Evolutionary conservation across 108 stramenopile species (phyloP), one percentile per base, ranked within the genome.

Genomic region (Stephanodiscus minutulus): DNA sequence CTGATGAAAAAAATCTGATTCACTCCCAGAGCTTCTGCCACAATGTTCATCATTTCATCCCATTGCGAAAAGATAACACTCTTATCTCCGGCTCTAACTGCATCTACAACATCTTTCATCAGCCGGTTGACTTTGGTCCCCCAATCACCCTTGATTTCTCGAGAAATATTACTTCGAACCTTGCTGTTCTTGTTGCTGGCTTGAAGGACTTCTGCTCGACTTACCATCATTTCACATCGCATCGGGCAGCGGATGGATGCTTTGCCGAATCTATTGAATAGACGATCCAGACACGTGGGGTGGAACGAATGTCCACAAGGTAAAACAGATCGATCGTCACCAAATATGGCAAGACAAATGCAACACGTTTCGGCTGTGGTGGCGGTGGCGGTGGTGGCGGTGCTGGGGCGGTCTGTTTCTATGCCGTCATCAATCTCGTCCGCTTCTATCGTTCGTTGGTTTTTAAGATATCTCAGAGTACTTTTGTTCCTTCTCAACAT

Each of bases 21-120:
- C 39, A n/a, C 68, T 24, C 18, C 25, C 10, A 94, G 52, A 4
- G 86, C 90, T 57, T 72, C 37, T 43, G 86, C 81, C n/a, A 92
- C 85, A 68, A 96, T 83, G 44, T 84, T 83, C n/a, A 94, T 77
- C 90, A 92, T 92, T 29, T 94, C 90, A 15, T 96, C 89, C 92
- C 93, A 96, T 65, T 87, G 86, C 1, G 74, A 80, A 33, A 95
- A 90, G 7, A 95, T 77, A 48, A 95, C 55, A 44, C 87, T 70
- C 63, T 90, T 91, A 21, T 95, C 94, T 28, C 86, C 90, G 11
- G 59, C 47, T 18, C 84, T 76, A 7, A 62, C 52, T 17, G 84
- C 71, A 43, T 73, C 71, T 17, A 86, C 18, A 0, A 89, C 37
- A 70, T 88, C 91, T 21, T 80, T 76, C 33, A 91, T 74, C 10